These are phyloP conservation scores for Entophlyctis luteolus DNA, from an alignment of 192 early-diverging fungal genomes.

Conservation along the genomic window DNA sequence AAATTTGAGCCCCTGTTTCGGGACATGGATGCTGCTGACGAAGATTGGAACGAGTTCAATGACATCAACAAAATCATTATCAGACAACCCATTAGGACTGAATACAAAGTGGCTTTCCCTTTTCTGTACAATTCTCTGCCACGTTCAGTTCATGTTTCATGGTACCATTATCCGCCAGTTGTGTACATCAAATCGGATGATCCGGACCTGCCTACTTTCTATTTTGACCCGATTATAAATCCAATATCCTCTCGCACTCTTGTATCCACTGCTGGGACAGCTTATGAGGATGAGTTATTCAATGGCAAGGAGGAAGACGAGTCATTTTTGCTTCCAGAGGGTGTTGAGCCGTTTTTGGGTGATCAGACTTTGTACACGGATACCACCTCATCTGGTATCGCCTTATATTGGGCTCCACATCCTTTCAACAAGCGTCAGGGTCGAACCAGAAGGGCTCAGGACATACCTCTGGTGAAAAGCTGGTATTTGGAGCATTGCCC, in stretches of 20 bases:
- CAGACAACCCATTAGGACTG: slow-evolving; percentile 94
- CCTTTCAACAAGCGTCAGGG: slow-evolving; percentile 94
- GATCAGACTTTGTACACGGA: slow-evolving; percentile 78
- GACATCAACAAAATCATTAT: slow-evolving; percentile 99
- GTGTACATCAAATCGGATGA: slow-evolving; percentile 87
- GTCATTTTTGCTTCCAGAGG: slow-evolving; percentile 77
- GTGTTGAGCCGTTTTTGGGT: slow-evolving; percentile 76
- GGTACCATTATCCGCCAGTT: slow-evolving; percentile 90
- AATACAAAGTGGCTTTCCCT: slow-evolving; percentile 98
- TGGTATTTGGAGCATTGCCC: slow-evolving; percentile 99
- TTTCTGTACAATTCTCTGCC: slow-evolving; percentile 97
- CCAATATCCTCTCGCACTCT: slow-evolving; percentile 87
- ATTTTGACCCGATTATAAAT: slow-evolving; percentile 95
- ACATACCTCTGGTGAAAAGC: slow-evolving; percentile 91
- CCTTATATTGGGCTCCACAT: slow-evolving; percentile 96
- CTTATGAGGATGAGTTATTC: slow-evolving; percentile 54
- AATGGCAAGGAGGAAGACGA: slow-evolving; percentile 48
- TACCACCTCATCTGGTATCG: slow-evolving; percentile 87
- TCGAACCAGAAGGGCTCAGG: slow-evolving; percentile 81
- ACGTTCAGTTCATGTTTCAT: slow-evolving; percentile 82
- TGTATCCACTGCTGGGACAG: slow-evolving; percentile 44
- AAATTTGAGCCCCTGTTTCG: slow-evolving; percentile 96
- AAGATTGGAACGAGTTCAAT: slow-evolving; percentile 99
- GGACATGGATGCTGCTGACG: slow-evolving; percentile 94
- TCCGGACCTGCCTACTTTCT: slow-evolving; percentile 95